phyloP scores from a whole-genome alignment of 148 eudicot species.

The Heliosperma pusillum region DNA sequence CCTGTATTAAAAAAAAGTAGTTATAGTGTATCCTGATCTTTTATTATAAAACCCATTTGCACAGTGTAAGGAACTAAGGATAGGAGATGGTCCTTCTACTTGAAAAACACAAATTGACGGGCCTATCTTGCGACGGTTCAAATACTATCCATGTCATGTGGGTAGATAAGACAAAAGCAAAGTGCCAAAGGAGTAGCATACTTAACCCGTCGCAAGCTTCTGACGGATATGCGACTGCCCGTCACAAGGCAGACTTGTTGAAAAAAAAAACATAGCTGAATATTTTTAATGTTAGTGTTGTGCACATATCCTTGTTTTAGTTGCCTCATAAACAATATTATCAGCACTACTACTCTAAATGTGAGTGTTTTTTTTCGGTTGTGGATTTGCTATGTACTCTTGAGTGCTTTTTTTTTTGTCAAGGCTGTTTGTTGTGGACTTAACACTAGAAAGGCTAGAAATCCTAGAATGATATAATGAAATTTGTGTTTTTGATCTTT shows the following conservation, averaged over 20 bases:
- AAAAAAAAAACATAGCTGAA: neutral
- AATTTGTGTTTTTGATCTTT: neutral
- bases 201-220: no score
- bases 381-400: no score
- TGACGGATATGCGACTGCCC: no score
- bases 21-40: neutral
- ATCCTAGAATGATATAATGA: neutral
- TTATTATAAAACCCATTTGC: neutral
- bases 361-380: neutral
- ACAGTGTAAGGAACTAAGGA: neutral
- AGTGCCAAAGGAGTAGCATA: no score
- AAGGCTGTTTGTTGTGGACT: neutral
- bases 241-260: no score
- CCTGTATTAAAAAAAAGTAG: neutral
- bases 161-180: no score
- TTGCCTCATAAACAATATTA: conserved; percentile 9
- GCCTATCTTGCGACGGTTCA: no score
- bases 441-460: neutral
- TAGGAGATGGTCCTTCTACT: conserved; percentile 11
- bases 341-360: neutral
- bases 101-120: no score
- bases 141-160: no score
- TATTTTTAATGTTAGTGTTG: neutral
- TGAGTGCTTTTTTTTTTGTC: no score
- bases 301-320: conserved; percentile 2